A percentile compares a stretch with the other conserved stretches of the same genome.
These are phyloP conservation scores for Ganoderma lingzhi DNA, from an alignment of 1,284 basidiomycete species.

Conservation along the genomic window DNA sequence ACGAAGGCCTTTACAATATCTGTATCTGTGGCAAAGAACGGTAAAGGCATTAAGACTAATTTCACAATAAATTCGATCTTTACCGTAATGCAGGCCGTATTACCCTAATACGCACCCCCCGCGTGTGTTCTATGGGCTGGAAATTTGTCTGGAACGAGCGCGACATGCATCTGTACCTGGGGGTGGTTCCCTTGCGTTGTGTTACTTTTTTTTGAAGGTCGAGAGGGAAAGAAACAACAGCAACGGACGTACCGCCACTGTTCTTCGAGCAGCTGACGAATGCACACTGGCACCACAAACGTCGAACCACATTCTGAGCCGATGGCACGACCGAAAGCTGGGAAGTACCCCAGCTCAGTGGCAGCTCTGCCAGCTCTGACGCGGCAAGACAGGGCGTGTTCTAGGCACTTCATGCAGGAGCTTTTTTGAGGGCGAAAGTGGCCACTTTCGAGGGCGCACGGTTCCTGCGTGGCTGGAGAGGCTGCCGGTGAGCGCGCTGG, in stretches of 20 bases:
- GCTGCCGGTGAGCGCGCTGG: conserved; percentile 54
- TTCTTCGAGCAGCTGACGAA: not conserved
- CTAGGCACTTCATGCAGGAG: no score
- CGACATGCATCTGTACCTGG: not conserved
- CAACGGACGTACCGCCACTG: not conserved
- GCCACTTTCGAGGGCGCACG: conserved; percentile 10
- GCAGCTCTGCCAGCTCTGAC: no score
- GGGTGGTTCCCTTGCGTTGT: not conserved
- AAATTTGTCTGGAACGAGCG: not conserved
- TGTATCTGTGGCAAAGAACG: no score
- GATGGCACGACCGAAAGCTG: not conserved
- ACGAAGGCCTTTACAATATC: no score
- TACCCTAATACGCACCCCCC: no score
- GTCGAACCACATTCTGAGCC: not conserved
- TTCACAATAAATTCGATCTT: no score
- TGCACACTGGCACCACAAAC: not conserved
- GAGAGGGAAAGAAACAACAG: no score
- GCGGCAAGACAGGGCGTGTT: no score
- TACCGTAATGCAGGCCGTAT: no score
- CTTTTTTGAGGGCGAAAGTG: no score
- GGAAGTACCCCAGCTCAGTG: no score
- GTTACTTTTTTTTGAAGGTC: not conserved
- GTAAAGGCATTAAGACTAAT: no score
- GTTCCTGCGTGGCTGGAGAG: conserved; percentile 49
- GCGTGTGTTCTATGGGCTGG: not conserved